phyloP scores from a whole-genome alignment of 2,329 filamentous ascomycete genomes.

The Colletotrichum incanum region DNA sequence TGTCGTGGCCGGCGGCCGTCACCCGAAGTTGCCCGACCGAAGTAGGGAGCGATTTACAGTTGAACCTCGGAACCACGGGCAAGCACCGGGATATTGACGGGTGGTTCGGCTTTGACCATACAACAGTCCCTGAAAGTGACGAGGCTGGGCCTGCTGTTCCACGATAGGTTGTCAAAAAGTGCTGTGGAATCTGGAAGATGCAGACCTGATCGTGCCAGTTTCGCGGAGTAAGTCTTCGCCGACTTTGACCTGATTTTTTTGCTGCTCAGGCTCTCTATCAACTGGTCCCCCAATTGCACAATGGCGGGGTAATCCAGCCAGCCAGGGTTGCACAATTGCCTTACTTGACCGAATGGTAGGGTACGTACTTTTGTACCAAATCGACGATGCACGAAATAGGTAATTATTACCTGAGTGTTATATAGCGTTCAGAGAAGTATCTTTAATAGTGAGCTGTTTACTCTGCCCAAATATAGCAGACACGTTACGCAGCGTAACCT shows the following conservation, averaged over 20 bases:
- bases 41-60: neutral
- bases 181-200: neutral
- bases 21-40: slow-evolving; percentile 31
- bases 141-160: neutral
- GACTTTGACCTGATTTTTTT: slow-evolving; percentile 16
- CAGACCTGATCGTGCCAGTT: neutral
- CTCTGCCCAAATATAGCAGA: neutral
- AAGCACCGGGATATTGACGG: slow-evolving; percentile 23
- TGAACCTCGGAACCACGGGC: slow-evolving; percentile 36
- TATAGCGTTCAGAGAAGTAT: neutral
- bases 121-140: neutral
- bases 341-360: neutral
- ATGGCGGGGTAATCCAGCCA: slow-evolving; percentile 24
- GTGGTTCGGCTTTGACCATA: slow-evolving; percentile 17
- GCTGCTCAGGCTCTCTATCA: neutral
- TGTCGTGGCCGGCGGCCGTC: slow-evolving; percentile 4
- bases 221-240: slow-evolving; percentile 25
- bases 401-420: slow-evolving; percentile 15
- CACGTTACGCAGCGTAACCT: slow-evolving; percentile 1
- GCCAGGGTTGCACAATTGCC: slow-evolving; percentile 1
- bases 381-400: slow-evolving; percentile 2
- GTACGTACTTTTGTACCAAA: slow-evolving; percentile 8
- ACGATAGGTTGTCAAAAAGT: neutral
- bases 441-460: neutral
- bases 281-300: neutral